phyloP scores from a whole-genome alignment of 2,329 filamentous ascomycete species.

The Phoma sp. region DNA sequence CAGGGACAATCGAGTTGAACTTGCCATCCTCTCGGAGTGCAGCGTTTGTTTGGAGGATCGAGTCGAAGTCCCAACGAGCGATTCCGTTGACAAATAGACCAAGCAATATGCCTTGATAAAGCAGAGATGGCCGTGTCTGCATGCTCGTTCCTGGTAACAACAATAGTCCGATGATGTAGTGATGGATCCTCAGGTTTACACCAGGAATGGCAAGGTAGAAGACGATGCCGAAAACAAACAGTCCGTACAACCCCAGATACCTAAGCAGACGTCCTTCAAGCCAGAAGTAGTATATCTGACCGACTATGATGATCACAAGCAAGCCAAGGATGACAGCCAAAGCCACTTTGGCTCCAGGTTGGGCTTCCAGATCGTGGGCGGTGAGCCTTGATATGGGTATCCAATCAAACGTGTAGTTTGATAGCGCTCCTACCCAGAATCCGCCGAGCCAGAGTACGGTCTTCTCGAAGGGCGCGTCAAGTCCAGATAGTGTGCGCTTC shows the following conservation, averaged over 20 bases:
- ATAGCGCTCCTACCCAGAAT: conserved; percentile 87
- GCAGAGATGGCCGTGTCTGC: conserved; percentile 43
- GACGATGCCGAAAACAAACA: conserved; percentile 70
- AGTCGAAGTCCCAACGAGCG: conserved; percentile 48
- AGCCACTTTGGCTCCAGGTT: conserved; percentile 85
- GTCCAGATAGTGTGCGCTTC: conserved; percentile 71
- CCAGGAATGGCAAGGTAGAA: conserved; percentile 74
- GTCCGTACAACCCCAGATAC: conserved; percentile 78
- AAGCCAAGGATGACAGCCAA: conserved; percentile 76
- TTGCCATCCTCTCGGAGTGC: conserved; percentile 66
- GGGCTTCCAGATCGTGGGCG: conserved; percentile 82
- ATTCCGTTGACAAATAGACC: conserved; percentile 47
- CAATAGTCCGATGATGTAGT: conserved; percentile 55
- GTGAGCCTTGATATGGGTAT: conserved; percentile 92
- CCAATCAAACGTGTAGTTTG: conserved; percentile 92
- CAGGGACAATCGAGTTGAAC: conserved; percentile 65
- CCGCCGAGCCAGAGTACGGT: conserved; percentile 85
- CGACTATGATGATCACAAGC: conserved; percentile 69
- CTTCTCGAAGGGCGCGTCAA: conserved; percentile 86
- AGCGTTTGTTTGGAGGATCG: conserved; percentile 79
- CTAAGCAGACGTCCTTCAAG: conserved; percentile 79
- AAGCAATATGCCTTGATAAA: conserved; percentile 46
- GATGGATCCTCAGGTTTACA: conserved; percentile 85
- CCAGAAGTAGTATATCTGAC: conserved; percentile 86
- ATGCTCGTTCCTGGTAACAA: conserved; percentile 45